Evolutionary conservation across 805 yeast species (phyloP).

Genomic region (Saccharomycodes ludwigii): DNA sequence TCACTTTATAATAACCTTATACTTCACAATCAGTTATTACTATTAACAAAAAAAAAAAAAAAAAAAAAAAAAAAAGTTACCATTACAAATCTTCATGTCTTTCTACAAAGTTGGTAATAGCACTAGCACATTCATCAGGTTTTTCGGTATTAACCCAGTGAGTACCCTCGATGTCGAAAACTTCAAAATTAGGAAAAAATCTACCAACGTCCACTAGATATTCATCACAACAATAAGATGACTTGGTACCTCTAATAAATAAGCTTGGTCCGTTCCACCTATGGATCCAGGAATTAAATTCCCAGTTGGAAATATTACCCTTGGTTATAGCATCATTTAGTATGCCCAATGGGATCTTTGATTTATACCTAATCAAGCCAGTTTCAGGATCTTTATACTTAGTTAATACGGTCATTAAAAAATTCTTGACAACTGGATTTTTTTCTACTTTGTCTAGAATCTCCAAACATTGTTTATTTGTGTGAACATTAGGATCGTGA

Average conservation of each 20-base stretch:
- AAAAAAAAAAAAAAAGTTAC: too few relatives aligned
- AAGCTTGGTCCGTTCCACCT: conserved; percentile 63
- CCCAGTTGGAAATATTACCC: conserved; percentile 66
- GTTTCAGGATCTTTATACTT: conserved; percentile 17
- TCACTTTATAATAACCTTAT: too few relatives aligned
- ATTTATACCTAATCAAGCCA: conserved; percentile 18
- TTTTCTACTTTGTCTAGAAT: conserved; percentile 52
- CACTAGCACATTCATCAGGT: conserved; percentile 60
- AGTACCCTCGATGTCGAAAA: conserved; percentile 69
- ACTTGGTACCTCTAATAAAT: conserved; percentile 67
- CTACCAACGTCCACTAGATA: conserved; percentile 56
- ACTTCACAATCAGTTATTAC: not conserved
- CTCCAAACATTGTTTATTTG: conserved; percentile 56
- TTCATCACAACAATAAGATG: conserved; percentile 76
- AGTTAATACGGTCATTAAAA: conserved; percentile 40
- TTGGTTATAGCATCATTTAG: conserved; percentile 52
- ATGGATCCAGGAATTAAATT: conserved; percentile 40
- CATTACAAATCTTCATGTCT: conserved; percentile 22
- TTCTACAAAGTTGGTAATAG: conserved; percentile 51
- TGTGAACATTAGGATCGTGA: conserved; percentile 30
- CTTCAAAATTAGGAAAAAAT: conserved; percentile 67
- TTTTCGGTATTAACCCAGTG: conserved; percentile 91
- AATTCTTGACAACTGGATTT: conserved; percentile 52
- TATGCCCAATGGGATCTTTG: conserved; percentile 54
- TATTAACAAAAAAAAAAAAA: too few relatives aligned